phyloP scores from a whole-genome alignment of 1,284 basidiomycete species.

The Trichosporon sp. region DNA sequence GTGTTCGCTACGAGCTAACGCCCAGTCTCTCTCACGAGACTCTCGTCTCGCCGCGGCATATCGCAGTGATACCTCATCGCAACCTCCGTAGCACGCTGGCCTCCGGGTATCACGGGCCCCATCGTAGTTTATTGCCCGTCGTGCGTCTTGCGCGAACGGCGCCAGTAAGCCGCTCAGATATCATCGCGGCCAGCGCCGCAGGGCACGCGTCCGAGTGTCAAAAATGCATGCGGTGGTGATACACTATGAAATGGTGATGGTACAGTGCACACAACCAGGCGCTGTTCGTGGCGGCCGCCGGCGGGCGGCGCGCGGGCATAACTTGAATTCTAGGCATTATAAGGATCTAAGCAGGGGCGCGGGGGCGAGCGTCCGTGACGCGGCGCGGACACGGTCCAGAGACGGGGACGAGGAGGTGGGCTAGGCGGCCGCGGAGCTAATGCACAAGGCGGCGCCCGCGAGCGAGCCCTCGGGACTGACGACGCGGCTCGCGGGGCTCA shows the following conservation, averaged over 20 bases:
- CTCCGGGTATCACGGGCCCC: no score
- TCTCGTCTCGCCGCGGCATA: not conserved
- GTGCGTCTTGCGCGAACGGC: no score
- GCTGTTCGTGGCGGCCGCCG: not conserved
- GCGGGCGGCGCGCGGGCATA: not conserved
- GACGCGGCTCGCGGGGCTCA: no score
- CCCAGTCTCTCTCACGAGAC: not conserved
- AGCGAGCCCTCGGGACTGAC: no score
- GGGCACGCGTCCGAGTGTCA: not conserved
- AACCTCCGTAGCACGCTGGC: no score
- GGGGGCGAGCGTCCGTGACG: no score
- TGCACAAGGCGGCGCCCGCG: no score
- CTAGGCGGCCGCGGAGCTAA: no score
- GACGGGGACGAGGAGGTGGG: no score
- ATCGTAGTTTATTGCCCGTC: no score
- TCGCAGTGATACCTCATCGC: not conserved
- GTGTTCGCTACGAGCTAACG: not conserved
- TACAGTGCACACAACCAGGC: conserved; percentile 2
- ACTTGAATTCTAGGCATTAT: not conserved
- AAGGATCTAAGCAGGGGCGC: not conserved
- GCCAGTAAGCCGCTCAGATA: no score
- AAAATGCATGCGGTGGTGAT: not conserved
- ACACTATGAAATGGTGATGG: not conserved
- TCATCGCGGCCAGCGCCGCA: not conserved
- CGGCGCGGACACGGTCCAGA: no score